Evolutionary conservation across 495 filamentous ascomycete genomes (phyloP), one percentile per base, ranked within the genome.

Genomic region (Rhizodiscina lignyota): DNA sequence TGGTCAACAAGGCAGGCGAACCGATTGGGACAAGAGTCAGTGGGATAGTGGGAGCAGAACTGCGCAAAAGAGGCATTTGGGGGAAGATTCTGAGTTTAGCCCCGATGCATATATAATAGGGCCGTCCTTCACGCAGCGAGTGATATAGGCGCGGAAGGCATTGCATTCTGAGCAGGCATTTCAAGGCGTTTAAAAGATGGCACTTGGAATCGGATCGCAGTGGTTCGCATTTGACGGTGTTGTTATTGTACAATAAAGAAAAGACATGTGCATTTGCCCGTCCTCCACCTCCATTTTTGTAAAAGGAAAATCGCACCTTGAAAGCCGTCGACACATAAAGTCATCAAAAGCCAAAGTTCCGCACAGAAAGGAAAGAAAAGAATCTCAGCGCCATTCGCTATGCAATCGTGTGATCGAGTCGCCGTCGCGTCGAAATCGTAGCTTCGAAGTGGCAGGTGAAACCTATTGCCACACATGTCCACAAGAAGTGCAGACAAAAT

Each of bases 51-150:
- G 87, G 84, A 13, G 66, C 74, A 30, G 89, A 99, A 59, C 55
- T 99, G 50, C 70, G 81, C 44, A 71, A 76, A 41, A 85, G 78
- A 60, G 74, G 87, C 54, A n/a, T n/a, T n/a, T 96, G 91, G 86
- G 89, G 83, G 34, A 96, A 94, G 70, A 94, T 99, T 47, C 63
- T 99, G 55, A 92, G 83, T 40, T 65, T 99, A 68, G 89, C 89
- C 20, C 84, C 89, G 6, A 80, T 89, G 70, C 78, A 94, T 58
- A 70, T 89, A 48, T 96, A 75, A 31, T 11, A 32, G 18, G 17
- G 17, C 6, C 30, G 17, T 8, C 11, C 8, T 33, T 33, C 6
- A 33, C 11, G 30, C 8, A 33, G 10, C 6, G 24, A 27, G 6
- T 6, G 6, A 13, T 27, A 27, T 27, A 27, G 6, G 13, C 13